Evolutionary conservation across 2,329 filamentous ascomycete genomes (phyloP), one percentile per base, ranked within the genome.

Genomic region (Aspergillus carbonarius): DNA sequence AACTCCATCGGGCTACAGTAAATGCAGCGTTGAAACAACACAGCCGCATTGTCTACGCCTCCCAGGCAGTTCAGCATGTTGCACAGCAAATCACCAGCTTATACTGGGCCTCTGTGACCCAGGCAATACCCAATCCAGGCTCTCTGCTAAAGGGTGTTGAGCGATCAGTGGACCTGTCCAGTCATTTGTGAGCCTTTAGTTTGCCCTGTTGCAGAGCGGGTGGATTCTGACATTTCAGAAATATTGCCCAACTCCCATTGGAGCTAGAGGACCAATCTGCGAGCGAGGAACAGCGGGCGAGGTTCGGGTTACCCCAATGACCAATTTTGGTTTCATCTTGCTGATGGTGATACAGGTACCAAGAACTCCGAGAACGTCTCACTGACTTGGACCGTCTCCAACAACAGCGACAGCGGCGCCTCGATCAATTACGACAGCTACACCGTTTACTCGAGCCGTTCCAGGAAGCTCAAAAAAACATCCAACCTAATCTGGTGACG

Each of bases 401-500:
- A 13, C 76, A 79, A 50, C 76, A 76, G 18, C 72, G 80, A 54
- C 75, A 79, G 60, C 73, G 74, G 55, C 79, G 78, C 49, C 70
- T 84, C 12, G 76, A 74, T 54, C 78, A 80, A 53, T 78, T 82
- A 39, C 76, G 74, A 35, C 77, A 78, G 25, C 66, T 85, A 9
- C 72, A 78, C 39, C 66, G 65, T 18, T 69, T 84, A 30, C 69
- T 85, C 4, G 75, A 78, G 57, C 82, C 82, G 1, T 83, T 83
- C 55, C 68, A 76, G 30, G 71, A 80, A 25, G 80, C 83, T 0
- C 77, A 78, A 59, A 70, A 76, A 39, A 80, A 78, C 52, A 77
- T 85, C 40, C 83, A 85, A 63, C 82, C 82, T 1, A 85, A 85
- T 61, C 71, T 85, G 23, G 76, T 82, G 32, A 82, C 80, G 34